These are phyloP conservation scores for Sporothrix mexicana DNA, from an alignment of 2,329 filamentous ascomycete species.

Conservation along the genomic window DNA sequence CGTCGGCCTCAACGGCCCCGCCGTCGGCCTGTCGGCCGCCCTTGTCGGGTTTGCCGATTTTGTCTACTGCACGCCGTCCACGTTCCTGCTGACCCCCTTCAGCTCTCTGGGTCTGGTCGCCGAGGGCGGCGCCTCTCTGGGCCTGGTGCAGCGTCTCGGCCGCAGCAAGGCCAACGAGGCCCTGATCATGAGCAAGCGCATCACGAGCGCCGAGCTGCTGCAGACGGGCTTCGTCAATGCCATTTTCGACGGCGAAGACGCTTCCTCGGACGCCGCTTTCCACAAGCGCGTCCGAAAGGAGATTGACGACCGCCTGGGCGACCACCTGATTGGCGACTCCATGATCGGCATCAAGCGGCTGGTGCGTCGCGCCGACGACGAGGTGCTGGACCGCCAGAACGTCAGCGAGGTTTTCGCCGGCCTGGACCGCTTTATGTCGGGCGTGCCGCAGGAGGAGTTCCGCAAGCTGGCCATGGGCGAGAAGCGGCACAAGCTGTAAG, in stretches of 20 bases:
- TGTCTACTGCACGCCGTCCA: slow-evolving; percentile 80
- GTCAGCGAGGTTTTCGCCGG: slow-evolving; percentile 86
- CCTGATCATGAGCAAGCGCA: slow-evolving; percentile 84
- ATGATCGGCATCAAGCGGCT: slow-evolving; percentile 84
- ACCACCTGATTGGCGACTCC: slow-evolving; percentile 79
- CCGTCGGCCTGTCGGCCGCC: slow-evolving; percentile 85
- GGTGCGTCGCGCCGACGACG: slow-evolving; percentile 74
- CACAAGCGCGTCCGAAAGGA: slow-evolving; percentile 73
- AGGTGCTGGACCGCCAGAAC: slow-evolving; percentile 76
- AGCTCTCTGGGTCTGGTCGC: slow-evolving; percentile 86
- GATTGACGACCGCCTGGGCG: slow-evolving; percentile 79
- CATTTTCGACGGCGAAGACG: slow-evolving; percentile 69
- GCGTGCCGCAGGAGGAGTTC: slow-evolving; percentile 89
- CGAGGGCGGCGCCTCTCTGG: slow-evolving; percentile 81
- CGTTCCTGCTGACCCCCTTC: slow-evolving; percentile 91
- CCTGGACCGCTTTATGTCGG: slow-evolving; percentile 77
- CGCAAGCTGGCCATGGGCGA: slow-evolving; percentile 80
- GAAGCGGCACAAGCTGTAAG: slow-evolving; percentile 91
- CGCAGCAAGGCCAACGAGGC: slow-evolving; percentile 87
- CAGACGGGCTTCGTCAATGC: slow-evolving; percentile 84
- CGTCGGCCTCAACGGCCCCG: slow-evolving; percentile 89
- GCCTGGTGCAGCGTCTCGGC: slow-evolving; percentile 80
- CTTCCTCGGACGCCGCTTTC: slow-evolving; percentile 70
- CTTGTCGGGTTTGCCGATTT: slow-evolving; percentile 87
- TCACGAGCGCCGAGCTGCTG: slow-evolving; percentile 74